These are phyloP conservation scores for Rhodotorula sp. DNA, from an alignment of 1,284 basidiomycete species.

Conservation along the genomic window DNA sequence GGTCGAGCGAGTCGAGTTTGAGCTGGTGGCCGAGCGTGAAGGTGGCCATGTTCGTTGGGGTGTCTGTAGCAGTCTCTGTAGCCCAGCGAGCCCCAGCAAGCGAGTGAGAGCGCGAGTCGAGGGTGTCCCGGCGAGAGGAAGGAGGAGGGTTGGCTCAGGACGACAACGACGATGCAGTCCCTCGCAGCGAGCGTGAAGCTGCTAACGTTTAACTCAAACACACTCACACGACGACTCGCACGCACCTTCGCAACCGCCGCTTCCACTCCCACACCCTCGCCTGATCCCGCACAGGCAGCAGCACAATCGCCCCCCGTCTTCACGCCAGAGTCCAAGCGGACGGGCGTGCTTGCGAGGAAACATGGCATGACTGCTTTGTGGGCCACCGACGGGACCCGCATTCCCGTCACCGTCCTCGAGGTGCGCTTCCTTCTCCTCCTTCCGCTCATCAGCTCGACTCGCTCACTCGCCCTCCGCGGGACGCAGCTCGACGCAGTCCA, in stretches of 20 bases:
- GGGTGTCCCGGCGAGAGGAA: background rate
- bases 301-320: constrained; percentile 51
- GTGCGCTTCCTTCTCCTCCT: constrained; percentile 54
- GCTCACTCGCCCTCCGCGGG: background rate
- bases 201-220: background rate
- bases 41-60: constrained; percentile 49
- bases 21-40: constrained; percentile 69
- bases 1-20: constrained; percentile 75
- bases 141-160: background rate
- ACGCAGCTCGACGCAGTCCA: constrained; percentile 54
- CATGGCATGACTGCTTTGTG: constrained; percentile 93
- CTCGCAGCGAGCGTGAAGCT: background rate
- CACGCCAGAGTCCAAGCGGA: constrained; percentile 81
- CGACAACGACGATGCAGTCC: constrained; percentile 13
- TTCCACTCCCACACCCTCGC: background rate
- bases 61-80: background rate
- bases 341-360: constrained; percentile 93
- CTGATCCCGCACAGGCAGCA: no score
- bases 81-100: background rate
- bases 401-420: constrained; percentile 92
- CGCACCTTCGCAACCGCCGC: constrained; percentile 22
- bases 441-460: background rate
- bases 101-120: background rate
- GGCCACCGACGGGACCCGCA: constrained; percentile 80
- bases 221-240: constrained; percentile 1